These are phyloP conservation scores for Cornus controversa DNA, from an alignment of 148 eudicot species.

Conservation along the genomic window DNA sequence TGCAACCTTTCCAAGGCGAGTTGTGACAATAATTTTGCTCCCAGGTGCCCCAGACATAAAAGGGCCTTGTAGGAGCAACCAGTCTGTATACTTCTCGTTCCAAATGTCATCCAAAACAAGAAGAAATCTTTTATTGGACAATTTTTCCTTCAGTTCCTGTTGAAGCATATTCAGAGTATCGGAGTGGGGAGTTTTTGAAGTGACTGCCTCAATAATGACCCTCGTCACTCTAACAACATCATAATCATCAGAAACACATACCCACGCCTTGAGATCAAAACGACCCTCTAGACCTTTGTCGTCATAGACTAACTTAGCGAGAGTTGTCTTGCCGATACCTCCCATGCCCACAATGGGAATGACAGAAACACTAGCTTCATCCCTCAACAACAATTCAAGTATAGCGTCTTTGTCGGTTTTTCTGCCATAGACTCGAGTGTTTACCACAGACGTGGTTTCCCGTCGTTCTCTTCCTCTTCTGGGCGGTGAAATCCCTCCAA, in stretches of 20 bases:
- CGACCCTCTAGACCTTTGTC: neutral
- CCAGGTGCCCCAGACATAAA: slow-evolving; percentile 15
- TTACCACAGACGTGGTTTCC: slow-evolving; percentile 14
- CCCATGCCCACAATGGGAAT: slow-evolving; percentile 32
- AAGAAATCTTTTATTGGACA: slow-evolving; percentile 9
- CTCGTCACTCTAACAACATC: neutral
- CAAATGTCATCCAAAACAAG: slow-evolving; percentile 24
- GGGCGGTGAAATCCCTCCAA: neutral
- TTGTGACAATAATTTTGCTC: slow-evolving; percentile 24
- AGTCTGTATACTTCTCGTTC: slow-evolving; percentile 10
- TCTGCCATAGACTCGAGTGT: slow-evolving; percentile 18
- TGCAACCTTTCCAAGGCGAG: slow-evolving; percentile 12
- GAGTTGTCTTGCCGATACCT: slow-evolving; percentile 26
- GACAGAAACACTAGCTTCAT: slow-evolving; percentile 1
- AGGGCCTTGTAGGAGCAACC: neutral
- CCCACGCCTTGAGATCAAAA: slow-evolving; percentile 19
- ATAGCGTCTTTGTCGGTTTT: slow-evolving; percentile 15
- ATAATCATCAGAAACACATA: neutral
- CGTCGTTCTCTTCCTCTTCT: neutral
- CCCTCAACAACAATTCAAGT: slow-evolving; percentile 1
- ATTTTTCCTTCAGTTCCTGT: neutral
- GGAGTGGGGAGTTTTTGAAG: neutral
- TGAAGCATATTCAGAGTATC: neutral
- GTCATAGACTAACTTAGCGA: slow-evolving; percentile 21
- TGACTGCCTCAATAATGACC: slow-evolving; percentile 3